Conservation (phyloP, 2,329 filamentous ascomycete species). For the Penicillium janthinellum region DNA sequence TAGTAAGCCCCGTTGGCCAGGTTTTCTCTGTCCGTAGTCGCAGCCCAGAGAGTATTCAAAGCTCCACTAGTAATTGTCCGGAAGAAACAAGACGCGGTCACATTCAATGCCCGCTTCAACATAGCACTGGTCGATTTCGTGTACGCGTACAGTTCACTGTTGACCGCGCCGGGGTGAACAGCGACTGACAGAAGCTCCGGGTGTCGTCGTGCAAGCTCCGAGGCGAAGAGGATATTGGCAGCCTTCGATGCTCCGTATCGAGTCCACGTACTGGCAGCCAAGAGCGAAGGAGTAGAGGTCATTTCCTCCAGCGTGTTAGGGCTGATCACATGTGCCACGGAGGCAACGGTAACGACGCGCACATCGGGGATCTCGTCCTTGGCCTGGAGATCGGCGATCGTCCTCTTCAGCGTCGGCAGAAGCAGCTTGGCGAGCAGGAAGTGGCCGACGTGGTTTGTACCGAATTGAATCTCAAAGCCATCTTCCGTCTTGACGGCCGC, state of each 20-base stretch:
- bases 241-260: conserved; percentile 56
- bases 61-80: conserved; percentile 39
- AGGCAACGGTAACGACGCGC: conserved; percentile 42
- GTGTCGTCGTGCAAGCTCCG: conserved; percentile 44
- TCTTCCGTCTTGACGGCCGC: conserved; percentile 41
- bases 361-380: conserved; percentile 35
- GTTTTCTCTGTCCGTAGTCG: conserved; percentile 33
- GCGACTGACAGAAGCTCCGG: conserved; percentile 43
- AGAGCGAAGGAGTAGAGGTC: conserved; percentile 39
- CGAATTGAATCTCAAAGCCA: conserved; percentile 49
- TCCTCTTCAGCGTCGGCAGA: conserved; percentile 44
- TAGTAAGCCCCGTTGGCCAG: conserved; percentile 47
- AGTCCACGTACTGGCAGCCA: conserved; percentile 42
- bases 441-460: conserved; percentile 52
- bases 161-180: conserved; percentile 53
- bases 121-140: conserved; percentile 28
- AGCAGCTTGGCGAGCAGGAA: conserved; percentile 49
- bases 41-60: conserved; percentile 47
- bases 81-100: conserved; percentile 30
- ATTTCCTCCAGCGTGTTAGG: conserved; percentile 40
- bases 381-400: conserved; percentile 28
- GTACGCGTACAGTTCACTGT: conserved; percentile 44
- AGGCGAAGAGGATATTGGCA: conserved; percentile 50
- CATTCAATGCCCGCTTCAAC: conserved; percentile 25
- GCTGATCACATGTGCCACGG: conserved; percentile 37